These are phyloP conservation scores for Picocystis sp. DNA, from an alignment of 163 green algal species.

Conservation along the genomic window DNA sequence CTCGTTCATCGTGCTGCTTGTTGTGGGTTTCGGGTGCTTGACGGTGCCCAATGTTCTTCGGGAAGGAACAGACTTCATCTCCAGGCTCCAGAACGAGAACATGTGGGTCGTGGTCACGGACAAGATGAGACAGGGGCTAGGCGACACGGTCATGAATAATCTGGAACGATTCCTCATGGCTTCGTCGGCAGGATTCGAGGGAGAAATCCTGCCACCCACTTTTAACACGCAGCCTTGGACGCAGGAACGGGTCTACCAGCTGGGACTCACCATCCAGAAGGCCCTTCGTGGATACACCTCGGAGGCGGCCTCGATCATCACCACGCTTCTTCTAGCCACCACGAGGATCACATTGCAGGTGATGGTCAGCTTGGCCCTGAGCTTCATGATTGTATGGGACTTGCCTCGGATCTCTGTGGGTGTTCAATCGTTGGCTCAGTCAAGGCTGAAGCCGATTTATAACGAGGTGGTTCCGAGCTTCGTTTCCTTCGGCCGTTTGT, in stretches of 20 bases:
- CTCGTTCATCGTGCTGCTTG: constrained; percentile 40
- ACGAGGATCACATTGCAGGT: constrained; percentile 57
- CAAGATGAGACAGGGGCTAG: constrained; percentile 67
- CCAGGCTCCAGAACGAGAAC: constrained; percentile 69
- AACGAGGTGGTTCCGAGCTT: constrained; percentile 69
- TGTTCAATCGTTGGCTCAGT: constrained; percentile 33
- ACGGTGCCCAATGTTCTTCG: constrained; percentile 75
- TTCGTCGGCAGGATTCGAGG: constrained; percentile 26
- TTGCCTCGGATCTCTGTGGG: constrained; percentile 43
- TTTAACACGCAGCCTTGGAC: constrained; percentile 28
- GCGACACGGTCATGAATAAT: constrained; percentile 74
- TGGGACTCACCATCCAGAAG: constrained; percentile 42
- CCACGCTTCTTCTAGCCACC: constrained; percentile 51
- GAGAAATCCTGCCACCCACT: background rate
- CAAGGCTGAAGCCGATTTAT: constrained; percentile 58
- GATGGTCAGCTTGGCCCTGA: constrained; percentile 57
- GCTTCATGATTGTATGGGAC: constrained; percentile 80
- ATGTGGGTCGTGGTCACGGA: constrained; percentile 80
- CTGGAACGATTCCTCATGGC: constrained; percentile 64
- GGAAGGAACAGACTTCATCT: constrained; percentile 72
- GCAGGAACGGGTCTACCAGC: constrained; percentile 35
- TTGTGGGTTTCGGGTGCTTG: constrained; percentile 50
- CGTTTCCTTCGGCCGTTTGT: constrained; percentile 66
- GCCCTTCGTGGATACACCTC: constrained; percentile 71
- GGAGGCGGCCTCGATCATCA: constrained; percentile 56